Base-by-base conservation (phyloP, 768 basidiomycete species). In the Galerina marginata region DNA sequence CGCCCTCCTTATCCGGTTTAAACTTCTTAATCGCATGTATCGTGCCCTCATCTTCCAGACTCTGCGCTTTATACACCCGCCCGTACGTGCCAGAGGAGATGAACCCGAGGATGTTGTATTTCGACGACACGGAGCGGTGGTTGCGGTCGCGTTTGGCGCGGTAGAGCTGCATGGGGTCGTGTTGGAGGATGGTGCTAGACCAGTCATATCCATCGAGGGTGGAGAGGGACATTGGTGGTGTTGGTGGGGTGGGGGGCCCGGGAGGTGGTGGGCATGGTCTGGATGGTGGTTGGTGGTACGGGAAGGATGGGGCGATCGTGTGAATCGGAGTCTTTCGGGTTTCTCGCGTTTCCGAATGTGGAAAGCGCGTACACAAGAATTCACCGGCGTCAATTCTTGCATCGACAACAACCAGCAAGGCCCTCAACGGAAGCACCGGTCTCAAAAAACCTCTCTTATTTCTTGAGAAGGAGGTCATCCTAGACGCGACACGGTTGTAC, bases 1-100 rank as follows among this genome's bases (percentile, higher is more conserved):
- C 97, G 20, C 96, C 96, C 77, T 99, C 97, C 75, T 99, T 99
- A 82, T 99, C 97, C 0, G 96, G 97, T 71, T 99, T 99, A 81
- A 99, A 99, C 75, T 99, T 99, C 82, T 99, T 99, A 79, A 99
- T 99, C 6, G 97, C 97, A 66, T 95, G 91, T 48, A 96, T 83
- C 63, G 78, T 81, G 2, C 81, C 86, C 43, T 89, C 87, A 3
- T 86, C 82, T 11, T 88, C 90, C 47, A 85, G 79, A 69, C 90
- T 91, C 69, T 88, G 85, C 0, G 96, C 97, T 73, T 99, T 99
- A 86, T 99, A 99, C 2, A 99, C 97, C n/a, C 96, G 83, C 1
- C 97, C 97, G 71, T 99, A 99, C 0, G 96, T 99, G 16, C 97
- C 97, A 7, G 95, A 96, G 2, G 97, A 98, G 64, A 99, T 96